Evolutionary conservation across 805 yeast genomes (phyloP).

Genomic region (Ogataea methylovora): DNA sequence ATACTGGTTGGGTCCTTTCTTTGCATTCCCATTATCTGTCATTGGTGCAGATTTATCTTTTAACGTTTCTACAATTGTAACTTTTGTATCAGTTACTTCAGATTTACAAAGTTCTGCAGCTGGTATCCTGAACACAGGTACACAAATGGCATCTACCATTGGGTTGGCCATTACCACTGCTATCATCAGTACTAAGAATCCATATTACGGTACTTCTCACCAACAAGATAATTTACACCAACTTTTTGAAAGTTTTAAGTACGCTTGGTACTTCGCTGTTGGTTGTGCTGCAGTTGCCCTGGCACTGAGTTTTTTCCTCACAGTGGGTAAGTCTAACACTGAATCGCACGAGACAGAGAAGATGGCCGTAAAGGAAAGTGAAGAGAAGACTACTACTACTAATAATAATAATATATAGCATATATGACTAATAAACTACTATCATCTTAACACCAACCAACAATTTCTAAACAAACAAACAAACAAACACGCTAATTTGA

Average conservation of each 20-base stretch:
- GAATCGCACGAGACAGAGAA: too few species aligned
- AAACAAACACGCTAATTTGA: too few species aligned
- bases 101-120: slow-evolving; percentile 31
- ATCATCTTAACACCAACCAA: too few species aligned
- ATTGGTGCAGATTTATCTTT: slow-evolving; percentile 35
- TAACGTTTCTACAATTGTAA: slow-evolving; percentile 32
- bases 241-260: slow-evolving; percentile 21
- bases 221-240: slow-evolving; percentile 8
- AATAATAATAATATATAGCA: too few species aligned
- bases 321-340: slow-evolving; percentile 20
- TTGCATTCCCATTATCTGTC: slow-evolving; percentile 24
- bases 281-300: slow-evolving; percentile 23
- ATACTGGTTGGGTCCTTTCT: slow-evolving; percentile 36
- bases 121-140: slow-evolving; percentile 31
- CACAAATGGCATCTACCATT: slow-evolving; percentile 27
- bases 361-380: too few species aligned
- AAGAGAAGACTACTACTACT: too few species aligned
- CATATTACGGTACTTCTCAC: slow-evolving; percentile 15
- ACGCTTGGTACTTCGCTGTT: slow-evolving; percentile 27
- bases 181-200: slow-evolving; percentile 21
- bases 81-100: slow-evolving; percentile 26
- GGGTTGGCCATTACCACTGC: slow-evolving; percentile 31
- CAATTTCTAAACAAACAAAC: too few species aligned
- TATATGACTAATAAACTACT: too few species aligned
- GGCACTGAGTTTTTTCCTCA: slow-evolving; percentile 19